Conservation (phyloP, 2,329 filamentous ascomycete genomes). For the Nothophoma quercina region DNA sequence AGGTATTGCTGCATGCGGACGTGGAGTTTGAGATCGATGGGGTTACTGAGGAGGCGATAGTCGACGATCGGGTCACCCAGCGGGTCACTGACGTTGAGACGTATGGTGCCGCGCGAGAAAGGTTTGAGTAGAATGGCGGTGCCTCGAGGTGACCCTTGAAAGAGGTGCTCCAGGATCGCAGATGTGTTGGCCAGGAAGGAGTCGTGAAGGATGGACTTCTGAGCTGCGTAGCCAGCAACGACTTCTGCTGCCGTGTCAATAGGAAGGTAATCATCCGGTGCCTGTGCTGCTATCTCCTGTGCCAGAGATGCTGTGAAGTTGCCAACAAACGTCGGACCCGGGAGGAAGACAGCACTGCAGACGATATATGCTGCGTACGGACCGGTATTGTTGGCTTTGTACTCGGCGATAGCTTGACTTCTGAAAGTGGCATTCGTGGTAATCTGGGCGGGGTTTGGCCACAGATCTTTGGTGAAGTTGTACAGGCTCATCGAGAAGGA, state of each 20-base stretch:
- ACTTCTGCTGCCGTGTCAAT: not conserved
- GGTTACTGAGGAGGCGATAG: slow-evolving; percentile 40
- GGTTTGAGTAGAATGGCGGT: slow-evolving; percentile 24
- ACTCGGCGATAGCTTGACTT: not conserved
- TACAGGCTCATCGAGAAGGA: slow-evolving; percentile 2
- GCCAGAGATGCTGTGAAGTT: not conserved
- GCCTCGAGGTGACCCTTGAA: slow-evolving; percentile 4
- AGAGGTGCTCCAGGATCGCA: slow-evolving; percentile 4
- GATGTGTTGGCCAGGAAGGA: slow-evolving; percentile 1
- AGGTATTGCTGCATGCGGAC: slow-evolving; percentile 21
- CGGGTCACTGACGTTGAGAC: slow-evolving; percentile 40
- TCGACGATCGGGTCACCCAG: slow-evolving; percentile 33
- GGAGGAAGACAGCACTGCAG: slow-evolving; percentile 8
- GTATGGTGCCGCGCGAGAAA: slow-evolving; percentile 42
- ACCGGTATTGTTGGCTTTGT: slow-evolving; percentile 7
- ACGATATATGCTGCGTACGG: slow-evolving; percentile 5
- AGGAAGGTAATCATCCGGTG: not conserved
- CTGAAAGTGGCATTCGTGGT: slow-evolving; percentile 21
- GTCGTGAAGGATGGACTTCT: not conserved
- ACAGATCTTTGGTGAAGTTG: slow-evolving; percentile 8
- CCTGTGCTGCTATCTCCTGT: not conserved
- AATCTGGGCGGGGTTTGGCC: slow-evolving; percentile 5
- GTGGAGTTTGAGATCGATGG: slow-evolving; percentile 37
- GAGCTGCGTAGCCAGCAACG: slow-evolving; percentile 3
- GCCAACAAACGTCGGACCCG: not conserved